These are phyloP conservation scores for Pleurotus pulmonarius DNA, from an alignment of 768 basidiomycete species.

Conservation along the genomic window DNA sequence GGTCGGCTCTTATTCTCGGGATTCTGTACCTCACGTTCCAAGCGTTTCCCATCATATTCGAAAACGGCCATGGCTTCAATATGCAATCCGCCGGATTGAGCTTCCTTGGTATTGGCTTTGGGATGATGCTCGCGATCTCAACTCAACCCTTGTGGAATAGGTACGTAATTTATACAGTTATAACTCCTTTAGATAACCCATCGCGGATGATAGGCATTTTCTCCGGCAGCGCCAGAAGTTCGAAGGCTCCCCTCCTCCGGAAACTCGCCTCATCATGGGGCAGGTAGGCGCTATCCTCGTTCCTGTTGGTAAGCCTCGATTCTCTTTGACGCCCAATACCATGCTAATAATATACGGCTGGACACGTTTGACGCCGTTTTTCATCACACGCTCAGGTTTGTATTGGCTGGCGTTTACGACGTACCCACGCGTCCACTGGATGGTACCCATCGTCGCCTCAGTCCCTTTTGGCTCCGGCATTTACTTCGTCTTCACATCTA, in stretches of 20 bases:
- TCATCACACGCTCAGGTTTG: slow-evolving; percentile 43
- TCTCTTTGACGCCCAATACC: slow-evolving; percentile 41
- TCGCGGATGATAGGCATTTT: slow-evolving; percentile 26
- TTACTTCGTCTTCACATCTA: slow-evolving; percentile 68
- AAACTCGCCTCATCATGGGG: slow-evolving; percentile 62
- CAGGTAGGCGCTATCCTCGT: slow-evolving; percentile 65
- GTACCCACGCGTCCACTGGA: slow-evolving; percentile 51
- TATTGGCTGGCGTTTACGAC: slow-evolving; percentile 63
- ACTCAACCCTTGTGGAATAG: slow-evolving; percentile 55
- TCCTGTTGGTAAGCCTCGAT: slow-evolving; percentile 46
- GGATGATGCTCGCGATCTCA: slow-evolving; percentile 45
- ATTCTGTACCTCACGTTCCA: slow-evolving; percentile 65
- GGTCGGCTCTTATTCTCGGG: slow-evolving; percentile 57
- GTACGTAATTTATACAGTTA: slow-evolving; percentile 27
- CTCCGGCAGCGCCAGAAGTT: slow-evolving; percentile 31
- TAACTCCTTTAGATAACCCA: no score
- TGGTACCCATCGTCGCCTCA: slow-evolving; percentile 61
- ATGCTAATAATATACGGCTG: slow-evolving; percentile 19
- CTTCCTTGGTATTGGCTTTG: slow-evolving; percentile 60
- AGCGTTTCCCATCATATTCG: slow-evolving; percentile 54
- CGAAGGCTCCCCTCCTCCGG: slow-evolving; percentile 54
- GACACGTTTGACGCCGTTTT: background rate
- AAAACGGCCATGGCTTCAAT: slow-evolving; percentile 42
- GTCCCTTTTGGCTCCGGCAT: slow-evolving; percentile 61
- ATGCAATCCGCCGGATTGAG: slow-evolving; percentile 49